Conservation (phyloP, 2,329 filamentous ascomycete species). For the Cercospora brassicicola region DNA sequence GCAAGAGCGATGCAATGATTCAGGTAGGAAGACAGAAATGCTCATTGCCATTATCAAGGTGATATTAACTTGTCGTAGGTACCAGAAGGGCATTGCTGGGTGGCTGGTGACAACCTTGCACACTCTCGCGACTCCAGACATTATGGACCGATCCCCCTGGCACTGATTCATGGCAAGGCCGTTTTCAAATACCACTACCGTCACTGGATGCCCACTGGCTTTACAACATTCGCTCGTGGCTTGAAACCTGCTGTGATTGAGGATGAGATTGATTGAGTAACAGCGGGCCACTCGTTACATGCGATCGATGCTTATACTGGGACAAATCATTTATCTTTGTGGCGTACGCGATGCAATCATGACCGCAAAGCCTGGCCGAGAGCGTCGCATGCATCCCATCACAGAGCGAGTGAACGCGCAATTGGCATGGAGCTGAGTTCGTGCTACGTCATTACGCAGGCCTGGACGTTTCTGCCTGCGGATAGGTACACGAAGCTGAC, state of each 20-base stretch:
- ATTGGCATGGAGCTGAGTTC: background rate
- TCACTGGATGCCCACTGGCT: slow-evolving; percentile 10
- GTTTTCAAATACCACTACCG: slow-evolving; percentile 47
- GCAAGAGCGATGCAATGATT: slow-evolving; percentile 54
- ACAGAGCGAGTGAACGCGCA: background rate
- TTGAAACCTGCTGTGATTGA: slow-evolving; percentile 22
- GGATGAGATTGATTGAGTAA: slow-evolving; percentile 17
- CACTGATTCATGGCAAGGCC: slow-evolving; percentile 79
- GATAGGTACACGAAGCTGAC: background rate
- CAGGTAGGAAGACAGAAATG: slow-evolving; percentile 53
- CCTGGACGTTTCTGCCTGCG: background rate
- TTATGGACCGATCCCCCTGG: slow-evolving; percentile 84
- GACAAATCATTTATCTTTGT: background rate
- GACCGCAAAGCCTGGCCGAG: background rate
- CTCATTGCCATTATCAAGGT: background rate
- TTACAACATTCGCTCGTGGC: slow-evolving; percentile 18
- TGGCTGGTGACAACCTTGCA: slow-evolving; percentile 82
- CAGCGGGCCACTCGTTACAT: background rate
- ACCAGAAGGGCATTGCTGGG: slow-evolving; percentile 87
- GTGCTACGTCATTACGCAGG: slow-evolving; percentile 11
- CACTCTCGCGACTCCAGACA: slow-evolving; percentile 82
- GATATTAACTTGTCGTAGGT: slow-evolving; percentile 56
- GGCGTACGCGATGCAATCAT: background rate
- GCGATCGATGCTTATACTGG: background rate
- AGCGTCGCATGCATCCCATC: background rate